Evolutionary conservation across 176 grass and related monocot species (phyloP).

Genomic region (Alloteropsis semialata): DNA sequence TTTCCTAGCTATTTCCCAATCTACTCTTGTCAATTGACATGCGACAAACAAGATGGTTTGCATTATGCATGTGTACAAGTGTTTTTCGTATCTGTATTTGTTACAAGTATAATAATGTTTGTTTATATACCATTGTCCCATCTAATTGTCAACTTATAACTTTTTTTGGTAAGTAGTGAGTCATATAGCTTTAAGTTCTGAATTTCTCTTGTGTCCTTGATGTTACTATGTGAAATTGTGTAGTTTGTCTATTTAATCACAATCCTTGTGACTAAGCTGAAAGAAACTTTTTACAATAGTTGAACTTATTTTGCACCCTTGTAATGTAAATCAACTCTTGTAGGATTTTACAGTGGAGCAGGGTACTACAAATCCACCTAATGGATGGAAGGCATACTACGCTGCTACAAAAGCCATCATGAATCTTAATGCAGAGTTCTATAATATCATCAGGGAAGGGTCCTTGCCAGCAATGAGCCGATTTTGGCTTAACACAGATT

Average conservation of each 20-base stretch:
- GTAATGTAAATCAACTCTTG: slow-evolving; percentile 21
- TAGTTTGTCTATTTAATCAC: background rate
- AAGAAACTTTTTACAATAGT: background rate
- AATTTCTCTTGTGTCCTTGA: background rate
- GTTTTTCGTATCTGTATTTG: background rate
- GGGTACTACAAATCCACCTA: slow-evolving; percentile 54
- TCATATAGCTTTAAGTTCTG: background rate
- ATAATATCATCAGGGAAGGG: slow-evolving; percentile 88
- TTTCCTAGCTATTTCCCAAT: background rate
- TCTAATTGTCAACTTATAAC: background rate
- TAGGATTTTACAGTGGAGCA: slow-evolving; percentile 96
- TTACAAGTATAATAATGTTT: background rate
- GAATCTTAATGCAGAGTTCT: slow-evolving; percentile 86
- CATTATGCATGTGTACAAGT: background rate
- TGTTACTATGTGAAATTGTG: background rate
- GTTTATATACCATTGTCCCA: background rate
- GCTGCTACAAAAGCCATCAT: slow-evolving; percentile 90
- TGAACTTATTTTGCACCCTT: background rate
- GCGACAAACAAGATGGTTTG: background rate
- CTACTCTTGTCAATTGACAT: background rate
- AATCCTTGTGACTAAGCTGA: background rate
- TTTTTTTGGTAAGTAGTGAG: background rate
- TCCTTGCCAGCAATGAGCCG: slow-evolving; percentile 75
- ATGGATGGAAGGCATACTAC: slow-evolving; percentile 98
- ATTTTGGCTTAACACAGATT: slow-evolving; percentile 90